Evolutionary conservation across 352 stramenopile genomes (phyloP).

Genomic region (Phytopythium aichiense): DNA sequence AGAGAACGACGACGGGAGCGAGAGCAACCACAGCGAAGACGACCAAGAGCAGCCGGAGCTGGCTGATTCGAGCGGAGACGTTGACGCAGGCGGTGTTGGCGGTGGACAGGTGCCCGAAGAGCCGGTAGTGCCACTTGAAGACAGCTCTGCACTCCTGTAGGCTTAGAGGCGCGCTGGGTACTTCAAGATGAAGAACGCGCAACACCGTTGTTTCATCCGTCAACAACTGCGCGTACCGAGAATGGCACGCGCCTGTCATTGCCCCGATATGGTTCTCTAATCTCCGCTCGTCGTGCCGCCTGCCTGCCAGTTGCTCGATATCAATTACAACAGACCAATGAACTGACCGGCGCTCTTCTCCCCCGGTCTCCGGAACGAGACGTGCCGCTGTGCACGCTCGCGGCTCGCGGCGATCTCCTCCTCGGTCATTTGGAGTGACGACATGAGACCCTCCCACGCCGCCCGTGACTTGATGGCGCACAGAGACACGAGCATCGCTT

Average conservation of each 20-base stretch:
- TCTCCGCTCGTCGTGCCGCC: conserved; percentile 1
- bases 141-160: conserved; percentile 6
- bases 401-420: conserved; percentile 57
- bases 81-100: neutral
- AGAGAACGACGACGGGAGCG: conserved; percentile 18
- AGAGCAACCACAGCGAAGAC: conserved; percentile 9
- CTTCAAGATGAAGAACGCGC: neutral
- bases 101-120: neutral
- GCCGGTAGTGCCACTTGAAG: neutral
- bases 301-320: neutral
- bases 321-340: conserved; percentile 57
- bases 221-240: neutral
- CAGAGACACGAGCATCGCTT: conserved; percentile 4
- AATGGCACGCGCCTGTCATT: conserved; percentile 17
- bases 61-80: neutral
- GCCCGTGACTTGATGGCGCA: conserved; percentile 40
- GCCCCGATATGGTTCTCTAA: conserved; percentile 10
- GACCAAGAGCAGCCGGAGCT: conserved; percentile 6
- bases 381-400: conserved; percentile 33
- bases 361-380: conserved; percentile 66
- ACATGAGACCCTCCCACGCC: conserved; percentile 70
- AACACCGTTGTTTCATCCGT: neutral
- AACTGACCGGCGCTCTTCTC: conserved; percentile 67
- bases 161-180: neutral
- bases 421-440: conserved; percentile 52